These are phyloP conservation scores for Spiraea crenata DNA, from an alignment of 331 rosid genomes.

Conservation along the genomic window DNA sequence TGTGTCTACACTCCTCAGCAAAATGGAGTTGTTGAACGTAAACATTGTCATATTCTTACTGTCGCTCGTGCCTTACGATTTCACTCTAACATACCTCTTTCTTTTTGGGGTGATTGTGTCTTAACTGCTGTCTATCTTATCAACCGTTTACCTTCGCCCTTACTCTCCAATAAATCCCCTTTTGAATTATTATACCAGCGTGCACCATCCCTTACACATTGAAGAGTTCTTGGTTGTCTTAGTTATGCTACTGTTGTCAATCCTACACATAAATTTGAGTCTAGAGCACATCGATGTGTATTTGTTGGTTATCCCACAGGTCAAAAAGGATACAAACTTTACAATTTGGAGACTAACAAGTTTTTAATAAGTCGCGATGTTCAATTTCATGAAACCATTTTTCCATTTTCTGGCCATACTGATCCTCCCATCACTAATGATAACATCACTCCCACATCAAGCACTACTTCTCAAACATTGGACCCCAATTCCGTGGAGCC, in stretches of 20 bases:
- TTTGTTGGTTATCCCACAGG: constrained; percentile 7
- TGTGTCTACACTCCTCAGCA: constrained; percentile 30
- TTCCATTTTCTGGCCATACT: background rate
- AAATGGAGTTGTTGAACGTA: constrained; percentile 21
- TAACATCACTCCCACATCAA: too few relatives aligned
- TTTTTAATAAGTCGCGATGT: constrained; percentile 23
- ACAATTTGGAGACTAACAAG: background rate
- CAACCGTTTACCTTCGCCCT: background rate
- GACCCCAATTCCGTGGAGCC: too few relatives aligned
- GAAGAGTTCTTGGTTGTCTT: constrained; percentile 3
- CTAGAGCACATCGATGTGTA: background rate
- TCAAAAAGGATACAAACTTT: background rate
- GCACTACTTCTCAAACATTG: too few relatives aligned
- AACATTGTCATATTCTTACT: constrained; percentile 21
- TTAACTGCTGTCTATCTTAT: constrained; percentile 5
- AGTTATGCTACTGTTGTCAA: constrained; percentile 7
- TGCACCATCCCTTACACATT: constrained; percentile 11
- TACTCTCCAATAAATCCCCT: constrained; percentile 8
- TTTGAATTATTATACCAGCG: constrained; percentile 9
- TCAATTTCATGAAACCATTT: constrained; percentile 13
- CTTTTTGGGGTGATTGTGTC: constrained; percentile 18
- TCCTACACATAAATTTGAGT: constrained; percentile 11
- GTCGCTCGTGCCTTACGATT: constrained; percentile 12
- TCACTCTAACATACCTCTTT: too few relatives aligned
- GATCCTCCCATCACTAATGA: too few relatives aligned